These are phyloP conservation scores for Penicillium thymicola DNA, from an alignment of 2,329 filamentous ascomycete species.

Conservation along the genomic window DNA sequence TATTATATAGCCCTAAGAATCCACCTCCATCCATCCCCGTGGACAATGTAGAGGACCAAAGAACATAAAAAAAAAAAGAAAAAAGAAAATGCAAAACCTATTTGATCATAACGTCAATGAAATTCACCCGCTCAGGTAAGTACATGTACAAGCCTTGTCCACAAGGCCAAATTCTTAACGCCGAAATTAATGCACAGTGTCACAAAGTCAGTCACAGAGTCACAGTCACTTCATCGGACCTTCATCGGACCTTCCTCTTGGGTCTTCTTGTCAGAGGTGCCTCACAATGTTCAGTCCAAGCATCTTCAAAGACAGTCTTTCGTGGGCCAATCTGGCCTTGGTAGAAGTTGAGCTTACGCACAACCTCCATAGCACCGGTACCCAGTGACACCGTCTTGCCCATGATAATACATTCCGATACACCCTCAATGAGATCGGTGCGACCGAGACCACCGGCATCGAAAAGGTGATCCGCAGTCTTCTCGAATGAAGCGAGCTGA, in stretches of 20 bases:
- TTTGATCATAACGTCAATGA: conserved; percentile 6
- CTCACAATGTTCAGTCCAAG: conserved; percentile 37
- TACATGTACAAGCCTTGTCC: conserved; percentile 23
- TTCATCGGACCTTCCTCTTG: conserved; percentile 17
- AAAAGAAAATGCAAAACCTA: not conserved
- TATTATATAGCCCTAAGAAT: not conserved
- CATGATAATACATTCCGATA: conserved; percentile 97
- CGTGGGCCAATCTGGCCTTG: conserved; percentile 57
- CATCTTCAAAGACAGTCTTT: conserved; percentile 66
- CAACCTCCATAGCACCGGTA: conserved; percentile 88
- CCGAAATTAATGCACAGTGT: conserved; percentile 20
- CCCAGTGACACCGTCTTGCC: conserved; percentile 90
- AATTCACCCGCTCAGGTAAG: conserved; percentile 8
- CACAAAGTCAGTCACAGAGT: conserved; percentile 12
- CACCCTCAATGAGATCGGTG: conserved; percentile 85
- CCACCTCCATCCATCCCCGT: not conserved
- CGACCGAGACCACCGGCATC: conserved; percentile 92
- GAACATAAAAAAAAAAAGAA: not conserved
- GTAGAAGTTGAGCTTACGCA: conserved; percentile 68
- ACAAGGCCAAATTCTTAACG: conserved; percentile 17
- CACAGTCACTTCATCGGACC: not conserved
- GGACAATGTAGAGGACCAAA: not conserved
- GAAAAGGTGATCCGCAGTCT: conserved; percentile 96
- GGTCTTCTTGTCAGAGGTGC: conserved; percentile 13
- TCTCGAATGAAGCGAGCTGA: conserved; percentile 94